Base-by-base conservation (phyloP, 2,329 filamentous ascomycete species). In the Eutypa lata region DNA sequence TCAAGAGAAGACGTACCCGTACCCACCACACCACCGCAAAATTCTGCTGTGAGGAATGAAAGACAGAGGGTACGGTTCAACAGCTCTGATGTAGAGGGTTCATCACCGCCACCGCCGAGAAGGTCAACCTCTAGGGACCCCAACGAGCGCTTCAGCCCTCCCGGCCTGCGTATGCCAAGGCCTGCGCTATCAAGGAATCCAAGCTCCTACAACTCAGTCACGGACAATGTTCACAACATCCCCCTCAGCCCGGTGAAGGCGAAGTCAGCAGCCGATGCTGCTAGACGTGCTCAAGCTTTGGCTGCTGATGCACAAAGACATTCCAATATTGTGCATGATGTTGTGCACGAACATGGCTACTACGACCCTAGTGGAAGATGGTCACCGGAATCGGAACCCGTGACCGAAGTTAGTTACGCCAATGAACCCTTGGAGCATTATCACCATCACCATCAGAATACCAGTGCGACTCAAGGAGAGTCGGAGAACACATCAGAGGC, bases 131-230 rank as follows among this genome's bases (percentile, higher is more conserved):
- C 49, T 18, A 51, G 43, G 21, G 40, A 43, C 10, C 47, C 16
- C 16, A 48, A 42, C 48, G 51, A 51, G 18, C 50, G 54, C 16
- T 52, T 49, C 43, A 24, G 31, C 16, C 24, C 51, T 7, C 11
- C 42, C n/a, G 42, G 51, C 42, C 5, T 64, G 13, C 44, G 62
- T 4, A 68, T 59, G 35, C 66, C 66, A 2, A 61, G 69, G 22
- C 71, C 73, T 2, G 73, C 71, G 3, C 66, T 75, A 6, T 59
- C 74, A 24, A 71, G 72, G 43, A 69, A 67, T 22, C 53, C 57
- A 22, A 67, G 63, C 55, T 74, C 72, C 8, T 62, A 62, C 19
- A 64, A 65, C 49, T 69, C 66, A 0, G 58, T 68, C 5, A 18
- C 50, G 1, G 56, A 62, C 49, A 64, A 64, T 14, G 55, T 59